Evolutionary conservation across 345 rosid genomes (phyloP).

Genomic region (Hypericum perforatum): DNA sequence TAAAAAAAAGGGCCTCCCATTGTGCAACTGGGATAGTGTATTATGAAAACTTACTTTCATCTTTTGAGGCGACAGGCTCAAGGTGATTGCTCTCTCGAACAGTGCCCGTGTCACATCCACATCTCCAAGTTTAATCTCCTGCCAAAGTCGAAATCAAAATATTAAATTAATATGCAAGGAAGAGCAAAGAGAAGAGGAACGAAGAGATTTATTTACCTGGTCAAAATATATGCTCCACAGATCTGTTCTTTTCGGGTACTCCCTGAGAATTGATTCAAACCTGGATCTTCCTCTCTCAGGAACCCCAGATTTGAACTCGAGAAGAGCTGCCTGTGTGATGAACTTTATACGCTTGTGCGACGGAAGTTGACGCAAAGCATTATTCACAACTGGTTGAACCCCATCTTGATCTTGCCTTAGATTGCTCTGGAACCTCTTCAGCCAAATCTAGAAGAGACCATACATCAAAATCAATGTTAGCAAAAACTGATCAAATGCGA

Average conservation of each 20-base stretch:
- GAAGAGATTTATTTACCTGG: slow-evolving; percentile 38
- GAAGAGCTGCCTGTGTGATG: slow-evolving; percentile 74
- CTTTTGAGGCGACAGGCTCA: slow-evolving; percentile 77
- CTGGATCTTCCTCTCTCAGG: slow-evolving; percentile 83
- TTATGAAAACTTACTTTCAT: slow-evolving; percentile 46
- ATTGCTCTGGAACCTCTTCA: slow-evolving; percentile 47
- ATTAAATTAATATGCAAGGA: slow-evolving; percentile 10
- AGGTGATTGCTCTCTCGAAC: slow-evolving; percentile 80
- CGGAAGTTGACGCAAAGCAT: slow-evolving; percentile 75
- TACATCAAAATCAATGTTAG: not conserved
- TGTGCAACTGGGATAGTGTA: no score
- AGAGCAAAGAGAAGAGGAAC: not conserved
- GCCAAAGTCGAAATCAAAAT: slow-evolving; percentile 11
- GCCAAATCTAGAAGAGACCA: slow-evolving; percentile 56
- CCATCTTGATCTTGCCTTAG: slow-evolving; percentile 50
- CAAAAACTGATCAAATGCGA: not conserved
- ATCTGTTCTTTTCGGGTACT: slow-evolving; percentile 93
- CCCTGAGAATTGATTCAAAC: slow-evolving; percentile 77
- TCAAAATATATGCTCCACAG: slow-evolving; percentile 94
- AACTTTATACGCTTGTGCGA: slow-evolving; percentile 77
- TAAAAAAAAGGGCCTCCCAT: not conserved
- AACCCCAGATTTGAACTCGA: slow-evolving; percentile 76
- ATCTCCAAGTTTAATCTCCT: slow-evolving; percentile 84
- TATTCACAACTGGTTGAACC: slow-evolving; percentile 53
- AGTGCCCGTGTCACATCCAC: slow-evolving; percentile 51